A percentile compares a stretch with the other conserved stretches of the same genome.
phyloP scores from a whole-genome alignment of 1,284 basidiomycete genomes.

The Polyporus tsugae region DNA sequence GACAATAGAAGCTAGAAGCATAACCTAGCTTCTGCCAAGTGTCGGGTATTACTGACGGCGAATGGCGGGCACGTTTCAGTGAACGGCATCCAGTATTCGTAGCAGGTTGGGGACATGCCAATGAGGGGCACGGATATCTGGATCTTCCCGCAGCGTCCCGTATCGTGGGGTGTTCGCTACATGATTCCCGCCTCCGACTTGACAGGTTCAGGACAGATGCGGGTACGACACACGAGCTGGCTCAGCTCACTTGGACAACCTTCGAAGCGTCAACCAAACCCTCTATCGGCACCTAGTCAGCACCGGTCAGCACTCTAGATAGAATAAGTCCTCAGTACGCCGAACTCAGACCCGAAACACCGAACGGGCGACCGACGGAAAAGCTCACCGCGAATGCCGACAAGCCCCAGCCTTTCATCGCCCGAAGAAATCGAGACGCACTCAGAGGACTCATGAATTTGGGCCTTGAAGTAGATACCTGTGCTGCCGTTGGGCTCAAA shows the following conservation, averaged over 20 bases:
- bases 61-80: not conserved
- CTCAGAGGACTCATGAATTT: not conserved
- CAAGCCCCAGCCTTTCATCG: not conserved
- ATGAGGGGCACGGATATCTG: not conserved
- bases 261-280: not conserved
- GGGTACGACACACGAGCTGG: not conserved
- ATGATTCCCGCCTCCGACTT: not conserved
- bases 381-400: not conserved
- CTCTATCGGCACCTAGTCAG: not conserved
- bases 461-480: not conserved
- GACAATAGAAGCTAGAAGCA: not conserved
- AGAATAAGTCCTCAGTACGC: not conserved
- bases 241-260: not conserved
- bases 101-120: not conserved
- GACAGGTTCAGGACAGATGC: not conserved
- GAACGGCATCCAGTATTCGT: not conserved
- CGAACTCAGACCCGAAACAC: not conserved
- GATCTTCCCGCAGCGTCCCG: not conserved
- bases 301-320: not conserved
- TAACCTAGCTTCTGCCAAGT: not conserved
- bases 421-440: not conserved
- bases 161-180: not conserved
- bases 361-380: slow-evolving; percentile 7
- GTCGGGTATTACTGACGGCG: not conserved
- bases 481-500: not conserved